A percentile compares a stretch with the other conserved stretches of the same genome.
Evolutionary conservation across 2,329 filamentous ascomycete species (phyloP).

Genomic region (Emmonsia crescens): DNA sequence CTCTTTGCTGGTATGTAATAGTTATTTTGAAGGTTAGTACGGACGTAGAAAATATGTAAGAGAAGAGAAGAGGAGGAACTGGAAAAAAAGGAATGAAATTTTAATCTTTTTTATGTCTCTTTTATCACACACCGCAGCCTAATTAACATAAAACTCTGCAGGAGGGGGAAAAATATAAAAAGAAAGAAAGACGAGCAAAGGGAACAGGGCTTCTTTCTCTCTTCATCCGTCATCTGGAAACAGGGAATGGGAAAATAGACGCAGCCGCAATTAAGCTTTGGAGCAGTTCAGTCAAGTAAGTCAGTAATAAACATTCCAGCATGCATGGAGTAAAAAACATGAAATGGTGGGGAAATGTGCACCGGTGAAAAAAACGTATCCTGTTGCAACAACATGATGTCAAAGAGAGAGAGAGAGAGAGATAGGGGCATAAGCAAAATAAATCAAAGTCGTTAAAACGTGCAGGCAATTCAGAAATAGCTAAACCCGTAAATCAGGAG

Average conservation of each 20-base stretch:
- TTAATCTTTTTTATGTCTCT: background rate
- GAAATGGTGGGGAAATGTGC: background rate
- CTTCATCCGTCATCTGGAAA: background rate
- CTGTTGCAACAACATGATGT: background rate
- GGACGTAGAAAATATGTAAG: background rate
- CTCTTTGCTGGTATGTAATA: background rate
- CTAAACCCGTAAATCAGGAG: background rate
- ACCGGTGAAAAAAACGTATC: background rate
- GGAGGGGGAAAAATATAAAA: background rate
- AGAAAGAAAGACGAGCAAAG: background rate
- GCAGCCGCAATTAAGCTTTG: background rate
- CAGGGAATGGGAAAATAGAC: background rate
- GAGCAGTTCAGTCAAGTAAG: background rate
- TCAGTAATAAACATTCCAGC: conserved; percentile 1
- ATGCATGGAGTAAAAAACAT: background rate
- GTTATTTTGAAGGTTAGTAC: background rate
- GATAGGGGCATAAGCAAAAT: background rate
- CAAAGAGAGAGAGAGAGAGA: background rate
- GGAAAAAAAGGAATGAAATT: background rate
- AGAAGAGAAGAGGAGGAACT: background rate
- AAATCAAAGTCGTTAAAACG: background rate
- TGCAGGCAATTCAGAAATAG: background rate
- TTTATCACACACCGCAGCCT: background rate
- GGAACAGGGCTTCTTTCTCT: background rate
- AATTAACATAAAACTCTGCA: background rate